These are phyloP conservation scores for Aspergillus sp. DNA, from an alignment of 2,329 filamentous ascomycete genomes.

Conservation along the genomic window DNA sequence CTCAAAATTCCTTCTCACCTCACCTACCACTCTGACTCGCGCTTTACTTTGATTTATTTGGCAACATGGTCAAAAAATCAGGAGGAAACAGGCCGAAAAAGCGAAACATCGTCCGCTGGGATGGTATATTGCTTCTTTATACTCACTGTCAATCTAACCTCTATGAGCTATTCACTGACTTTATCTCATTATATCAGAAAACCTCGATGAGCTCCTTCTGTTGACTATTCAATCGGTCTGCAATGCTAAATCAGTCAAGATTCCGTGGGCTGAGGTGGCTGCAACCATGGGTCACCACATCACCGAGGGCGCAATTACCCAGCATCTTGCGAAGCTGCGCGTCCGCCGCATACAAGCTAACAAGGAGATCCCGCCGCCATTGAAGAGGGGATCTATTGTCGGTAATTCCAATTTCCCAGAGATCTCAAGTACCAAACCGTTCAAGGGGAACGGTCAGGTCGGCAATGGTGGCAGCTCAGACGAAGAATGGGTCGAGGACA, in stretches of 20 bases:
- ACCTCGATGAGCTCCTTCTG: conserved; percentile 45
- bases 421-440: not conserved
- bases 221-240: conserved; percentile 44
- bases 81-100: conserved; percentile 25
- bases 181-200: conserved; percentile 31
- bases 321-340: conserved; percentile 49
- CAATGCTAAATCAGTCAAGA: conserved; percentile 35
- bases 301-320: conserved; percentile 46
- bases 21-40: not conserved
- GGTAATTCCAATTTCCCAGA: conserved; percentile 1
- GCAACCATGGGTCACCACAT: conserved; percentile 40
- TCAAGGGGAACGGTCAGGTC: not conserved
- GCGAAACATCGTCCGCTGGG: conserved; percentile 44
- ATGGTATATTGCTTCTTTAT: conserved; percentile 31
- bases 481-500: conserved; percentile 6
- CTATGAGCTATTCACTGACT: not conserved
- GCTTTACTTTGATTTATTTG: not conserved
- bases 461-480: not conserved
- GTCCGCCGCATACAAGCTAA: conserved; percentile 30
- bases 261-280: conserved; percentile 46
- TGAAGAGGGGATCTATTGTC: conserved; percentile 35
- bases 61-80: not conserved
- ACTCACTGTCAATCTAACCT: not conserved
- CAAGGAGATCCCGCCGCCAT: conserved; percentile 40
- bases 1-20: conserved; percentile 12